Percentiles rank a stretch among this genome's conserved stretches.
Conservation (phyloP, 1,284 basidiomycete genomes). For the Ustilago bromivora region DNA sequence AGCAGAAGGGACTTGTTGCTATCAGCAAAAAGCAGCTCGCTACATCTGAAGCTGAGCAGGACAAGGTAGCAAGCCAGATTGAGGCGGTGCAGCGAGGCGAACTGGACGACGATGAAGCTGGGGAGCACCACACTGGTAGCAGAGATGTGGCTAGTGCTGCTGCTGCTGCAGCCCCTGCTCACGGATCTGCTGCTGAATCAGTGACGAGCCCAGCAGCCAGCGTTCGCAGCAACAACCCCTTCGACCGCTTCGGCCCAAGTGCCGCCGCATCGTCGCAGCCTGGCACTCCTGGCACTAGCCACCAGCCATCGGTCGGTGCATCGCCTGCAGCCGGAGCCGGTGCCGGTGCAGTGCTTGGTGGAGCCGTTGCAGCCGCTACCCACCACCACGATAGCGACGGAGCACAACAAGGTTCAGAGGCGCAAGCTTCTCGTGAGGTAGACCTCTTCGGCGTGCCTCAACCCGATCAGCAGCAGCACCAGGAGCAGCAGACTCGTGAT, state of each 20-base stretch:
- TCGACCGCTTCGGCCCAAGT: slow-evolving; percentile 77
- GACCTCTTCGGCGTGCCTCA: slow-evolving; percentile 59
- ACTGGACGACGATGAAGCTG: slow-evolving; percentile 70
- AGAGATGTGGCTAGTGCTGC: background rate
- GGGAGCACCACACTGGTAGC: slow-evolving; percentile 32
- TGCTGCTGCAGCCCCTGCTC: slow-evolving; percentile 58
- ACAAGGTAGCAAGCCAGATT: slow-evolving; percentile 78
- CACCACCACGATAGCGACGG: slow-evolving; percentile 17
- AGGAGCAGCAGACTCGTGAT: slow-evolving; percentile 9
- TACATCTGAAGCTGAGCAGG: slow-evolving; percentile 82
- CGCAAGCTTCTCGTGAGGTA: slow-evolving; percentile 13
- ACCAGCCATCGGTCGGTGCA: slow-evolving; percentile 42
- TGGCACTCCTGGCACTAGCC: slow-evolving; percentile 16
- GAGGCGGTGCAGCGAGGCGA: slow-evolving; percentile 71
- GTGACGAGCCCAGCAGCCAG: slow-evolving; percentile 70
- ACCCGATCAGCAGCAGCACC: slow-evolving; percentile 12
- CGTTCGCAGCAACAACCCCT: slow-evolving; percentile 89
- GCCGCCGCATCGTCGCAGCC: slow-evolving; percentile 20
- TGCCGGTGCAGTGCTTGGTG: slow-evolving; percentile 62
- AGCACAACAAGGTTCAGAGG: background rate
- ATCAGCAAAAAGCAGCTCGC: slow-evolving; percentile 94
- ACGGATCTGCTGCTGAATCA: slow-evolving; percentile 23
- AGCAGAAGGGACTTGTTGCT: slow-evolving; percentile 92
- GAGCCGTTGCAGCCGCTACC: slow-evolving; percentile 64
- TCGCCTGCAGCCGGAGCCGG: slow-evolving; percentile 62